A percentile compares a stretch with the other conserved stretches of the same genome.
Evolutionary conservation across 1,284 basidiomycete species (phyloP).

Genomic region (Ceratobasidium sp.): DNA sequence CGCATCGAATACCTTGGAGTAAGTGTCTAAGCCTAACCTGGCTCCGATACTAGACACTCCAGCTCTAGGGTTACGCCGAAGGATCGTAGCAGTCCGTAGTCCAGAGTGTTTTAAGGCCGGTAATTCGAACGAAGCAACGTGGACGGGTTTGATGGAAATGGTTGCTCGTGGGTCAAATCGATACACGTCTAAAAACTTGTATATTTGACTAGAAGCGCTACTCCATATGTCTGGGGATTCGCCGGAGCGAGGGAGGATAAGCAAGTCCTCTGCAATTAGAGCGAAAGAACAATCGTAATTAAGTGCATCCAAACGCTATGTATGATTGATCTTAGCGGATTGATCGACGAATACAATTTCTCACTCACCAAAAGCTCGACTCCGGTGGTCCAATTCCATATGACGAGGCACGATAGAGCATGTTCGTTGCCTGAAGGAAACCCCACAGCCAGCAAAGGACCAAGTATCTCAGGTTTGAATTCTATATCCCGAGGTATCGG

Average conservation of each 20-base stretch:
- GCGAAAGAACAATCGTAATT: no score
- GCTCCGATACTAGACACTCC: not conserved
- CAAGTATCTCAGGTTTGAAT: no score
- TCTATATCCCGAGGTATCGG: no score
- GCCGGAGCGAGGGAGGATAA: no score
- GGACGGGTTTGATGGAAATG: not conserved
- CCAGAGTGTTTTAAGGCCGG: not conserved
- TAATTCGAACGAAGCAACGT: not conserved
- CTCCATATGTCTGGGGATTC: no score
- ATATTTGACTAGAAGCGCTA: no score
- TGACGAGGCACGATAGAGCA: not conserved
- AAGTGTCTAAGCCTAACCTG: no score
- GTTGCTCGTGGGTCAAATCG: not conserved
- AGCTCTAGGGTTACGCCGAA: not conserved
- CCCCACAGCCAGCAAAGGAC: not conserved
- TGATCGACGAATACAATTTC: not conserved
- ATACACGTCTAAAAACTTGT: slow-evolving; percentile 7
- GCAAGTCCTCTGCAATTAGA: no score
- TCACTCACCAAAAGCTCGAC: not conserved
- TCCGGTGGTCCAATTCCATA: slow-evolving; percentile 4
- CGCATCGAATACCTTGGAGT: not conserved
- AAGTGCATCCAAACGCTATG: no score
- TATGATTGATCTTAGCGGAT: no score
- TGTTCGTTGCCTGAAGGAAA: not conserved
- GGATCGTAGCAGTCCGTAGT: not conserved